Evolutionary conservation across 768 basidiomycete genomes (phyloP).

Genomic region (Rhizopogon sp.): DNA sequence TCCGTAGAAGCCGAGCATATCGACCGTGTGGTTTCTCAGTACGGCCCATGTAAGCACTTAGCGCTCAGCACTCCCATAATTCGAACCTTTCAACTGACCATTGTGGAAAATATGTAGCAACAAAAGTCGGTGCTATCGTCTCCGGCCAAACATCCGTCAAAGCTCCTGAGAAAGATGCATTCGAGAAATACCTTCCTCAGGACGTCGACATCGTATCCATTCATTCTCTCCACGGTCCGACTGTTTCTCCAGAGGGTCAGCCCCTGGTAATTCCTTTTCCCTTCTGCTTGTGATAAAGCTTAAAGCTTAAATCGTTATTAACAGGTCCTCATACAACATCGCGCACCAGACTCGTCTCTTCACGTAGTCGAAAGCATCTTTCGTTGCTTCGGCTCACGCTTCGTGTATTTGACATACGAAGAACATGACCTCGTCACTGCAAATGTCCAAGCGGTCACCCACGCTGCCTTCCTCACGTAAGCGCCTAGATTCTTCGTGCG

Average conservation of each 20-base stretch:
- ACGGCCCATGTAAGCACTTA: slow-evolving; percentile 75
- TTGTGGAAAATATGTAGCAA: slow-evolving; percentile 49
- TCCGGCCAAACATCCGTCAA: slow-evolving; percentile 97
- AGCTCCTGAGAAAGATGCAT: slow-evolving; percentile 86
- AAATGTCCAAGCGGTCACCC: slow-evolving; percentile 97
- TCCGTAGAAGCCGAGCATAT: slow-evolving; percentile 92
- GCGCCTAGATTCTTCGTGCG: slow-evolving; percentile 4
- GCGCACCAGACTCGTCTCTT: slow-evolving; percentile 71
- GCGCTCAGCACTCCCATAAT: not conserved
- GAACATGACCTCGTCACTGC: slow-evolving; percentile 96
- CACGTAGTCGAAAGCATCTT: slow-evolving; percentile 79
- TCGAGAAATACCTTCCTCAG: slow-evolving; percentile 79
- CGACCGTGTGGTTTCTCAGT: slow-evolving; percentile 75
- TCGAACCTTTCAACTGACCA: not conserved
- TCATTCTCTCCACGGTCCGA: slow-evolving; percentile 93
- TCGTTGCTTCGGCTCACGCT: slow-evolving; percentile 73
- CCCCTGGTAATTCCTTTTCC: slow-evolving; percentile 60
- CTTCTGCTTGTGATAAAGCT: not conserved
- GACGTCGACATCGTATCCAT: slow-evolving; percentile 90
- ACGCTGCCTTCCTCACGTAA: slow-evolving; percentile 94
- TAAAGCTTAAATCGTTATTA: not conserved
- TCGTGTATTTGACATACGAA: slow-evolving; percentile 91
- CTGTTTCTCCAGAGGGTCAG: slow-evolving; percentile 82
- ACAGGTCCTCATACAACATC: slow-evolving; percentile 86
- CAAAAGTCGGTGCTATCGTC: slow-evolving; percentile 88